phyloP scores from a whole-genome alignment of 345 rosid species.

The Sonneratia alba region DNA sequence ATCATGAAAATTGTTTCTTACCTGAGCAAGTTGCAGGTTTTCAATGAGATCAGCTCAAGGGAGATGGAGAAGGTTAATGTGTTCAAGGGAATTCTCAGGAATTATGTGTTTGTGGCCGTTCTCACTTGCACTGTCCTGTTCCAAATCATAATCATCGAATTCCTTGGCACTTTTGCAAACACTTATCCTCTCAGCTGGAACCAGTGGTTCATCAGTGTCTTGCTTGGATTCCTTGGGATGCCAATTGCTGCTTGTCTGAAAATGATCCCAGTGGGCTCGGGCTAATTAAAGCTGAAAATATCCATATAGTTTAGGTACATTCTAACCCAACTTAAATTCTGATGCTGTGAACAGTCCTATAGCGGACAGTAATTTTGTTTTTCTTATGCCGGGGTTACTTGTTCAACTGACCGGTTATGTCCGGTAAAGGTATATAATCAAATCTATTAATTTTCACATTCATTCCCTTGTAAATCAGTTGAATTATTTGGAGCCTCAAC shows the following conservation, averaged over 20 bases:
- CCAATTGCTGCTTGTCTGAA: conserved; percentile 79
- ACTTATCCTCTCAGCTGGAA: conserved; percentile 54
- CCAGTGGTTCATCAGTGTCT: conserved; percentile 66
- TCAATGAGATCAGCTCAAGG: conserved; percentile 74
- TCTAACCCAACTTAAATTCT: too few species aligned
- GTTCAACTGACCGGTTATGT: too few species aligned
- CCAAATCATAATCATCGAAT: conserved; percentile 58
- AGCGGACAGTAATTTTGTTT: too few species aligned
- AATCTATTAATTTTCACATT: too few species aligned
- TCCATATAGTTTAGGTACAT: neutral
- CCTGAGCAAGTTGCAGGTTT: conserved; percentile 25
- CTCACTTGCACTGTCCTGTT: conserved; percentile 48
- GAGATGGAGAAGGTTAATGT: conserved; percentile 69
- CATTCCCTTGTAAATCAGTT: too few species aligned
- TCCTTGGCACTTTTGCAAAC: conserved; percentile 60
- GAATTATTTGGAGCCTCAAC: neutral
- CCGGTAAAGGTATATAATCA: too few species aligned
- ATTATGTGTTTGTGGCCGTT: conserved; percentile 50
- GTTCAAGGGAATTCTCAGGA: conserved; percentile 53
- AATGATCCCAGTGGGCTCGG: conserved; percentile 53
- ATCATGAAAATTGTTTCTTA: neutral
- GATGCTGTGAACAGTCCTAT: neutral
- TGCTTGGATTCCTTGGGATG: conserved; percentile 89
- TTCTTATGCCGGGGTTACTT: too few species aligned
- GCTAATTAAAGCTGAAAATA: conserved; percentile 8